These are phyloP conservation scores for Macrophomina tecta DNA, from an alignment of 2,329 filamentous ascomycete species.

Conservation along the genomic window DNA sequence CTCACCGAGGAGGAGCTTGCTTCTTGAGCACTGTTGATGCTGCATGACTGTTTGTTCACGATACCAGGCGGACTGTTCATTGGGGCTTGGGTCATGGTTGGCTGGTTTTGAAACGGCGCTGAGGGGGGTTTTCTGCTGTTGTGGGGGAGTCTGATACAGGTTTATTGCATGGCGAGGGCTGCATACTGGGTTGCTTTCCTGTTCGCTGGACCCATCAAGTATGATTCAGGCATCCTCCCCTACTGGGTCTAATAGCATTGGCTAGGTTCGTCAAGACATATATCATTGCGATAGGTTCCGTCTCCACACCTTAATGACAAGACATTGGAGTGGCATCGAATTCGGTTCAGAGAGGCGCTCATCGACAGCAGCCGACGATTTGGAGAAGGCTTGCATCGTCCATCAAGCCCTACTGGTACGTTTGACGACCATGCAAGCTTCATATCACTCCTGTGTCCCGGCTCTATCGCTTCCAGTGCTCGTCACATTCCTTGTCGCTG, in stretches of 20 bases:
- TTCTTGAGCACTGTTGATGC: background rate
- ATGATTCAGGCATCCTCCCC: background rate
- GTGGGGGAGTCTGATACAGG: slow-evolving; percentile 2
- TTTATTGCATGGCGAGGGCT: slow-evolving; percentile 24
- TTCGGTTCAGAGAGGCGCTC: background rate
- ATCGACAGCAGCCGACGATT: background rate
- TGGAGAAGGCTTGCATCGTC: no score
- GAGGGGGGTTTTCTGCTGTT: background rate
- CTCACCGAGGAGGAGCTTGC: slow-evolving; percentile 53
- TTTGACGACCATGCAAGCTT: background rate
- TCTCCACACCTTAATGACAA: background rate
- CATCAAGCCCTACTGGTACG: no score
- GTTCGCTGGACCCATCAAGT: slow-evolving; percentile 6
- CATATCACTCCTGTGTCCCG: background rate
- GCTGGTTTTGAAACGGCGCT: slow-evolving; percentile 6
- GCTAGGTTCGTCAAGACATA: background rate
- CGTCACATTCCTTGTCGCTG: background rate
- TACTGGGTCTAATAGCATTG: slow-evolving; percentile 7
- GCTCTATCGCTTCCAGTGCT: background rate
- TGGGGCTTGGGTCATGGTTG: slow-evolving; percentile 7
- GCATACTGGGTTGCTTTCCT: slow-evolving; percentile 14
- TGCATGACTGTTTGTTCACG: background rate
- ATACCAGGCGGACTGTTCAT: slow-evolving; percentile 17
- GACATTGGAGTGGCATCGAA: background rate
- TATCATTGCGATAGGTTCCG: background rate